Conservation (phyloP, 116 monocot genomes). For the Thalassia testudinum region DNA sequence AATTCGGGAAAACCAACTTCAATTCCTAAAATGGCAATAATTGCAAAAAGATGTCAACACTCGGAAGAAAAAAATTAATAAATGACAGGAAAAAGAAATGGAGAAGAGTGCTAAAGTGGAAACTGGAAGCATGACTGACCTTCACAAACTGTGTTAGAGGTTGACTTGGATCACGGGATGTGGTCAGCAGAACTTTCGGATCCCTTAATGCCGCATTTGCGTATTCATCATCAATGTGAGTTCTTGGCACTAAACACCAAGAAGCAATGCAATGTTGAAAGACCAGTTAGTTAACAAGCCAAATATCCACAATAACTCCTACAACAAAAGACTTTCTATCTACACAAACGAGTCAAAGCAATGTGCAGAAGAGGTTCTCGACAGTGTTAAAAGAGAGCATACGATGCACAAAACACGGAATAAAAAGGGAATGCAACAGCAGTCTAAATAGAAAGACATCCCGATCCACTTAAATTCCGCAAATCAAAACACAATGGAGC, state of each 20-base stretch:
- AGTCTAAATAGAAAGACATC: no score
- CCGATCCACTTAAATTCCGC: no score
- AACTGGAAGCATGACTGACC: background rate
- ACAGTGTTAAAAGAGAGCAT: no score
- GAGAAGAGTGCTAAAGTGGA: background rate
- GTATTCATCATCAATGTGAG: conserved; percentile 88
- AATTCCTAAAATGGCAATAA: conserved; percentile 36
- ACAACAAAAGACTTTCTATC: no score
- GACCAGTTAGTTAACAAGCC: background rate
- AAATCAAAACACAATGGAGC: no score
- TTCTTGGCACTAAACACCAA: conserved; percentile 39
- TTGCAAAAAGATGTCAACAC: no score
- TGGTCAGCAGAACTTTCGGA: conserved; percentile 86
- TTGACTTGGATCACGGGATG: conserved; percentile 88
- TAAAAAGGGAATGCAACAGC: no score
- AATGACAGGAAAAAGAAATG: no score
- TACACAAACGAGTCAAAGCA: no score
- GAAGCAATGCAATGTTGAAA: no score
- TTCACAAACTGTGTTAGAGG: conserved; percentile 92
- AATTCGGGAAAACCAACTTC: conserved; percentile 87
- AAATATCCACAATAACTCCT: background rate
- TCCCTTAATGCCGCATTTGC: conserved; percentile 57
- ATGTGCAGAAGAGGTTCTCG: no score
- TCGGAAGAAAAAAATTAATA: conserved; percentile 1
- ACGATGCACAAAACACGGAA: no score